phyloP scores from a whole-genome alignment of 2,329 filamentous ascomycete species.

The Mycosphaerella arachidis region DNA sequence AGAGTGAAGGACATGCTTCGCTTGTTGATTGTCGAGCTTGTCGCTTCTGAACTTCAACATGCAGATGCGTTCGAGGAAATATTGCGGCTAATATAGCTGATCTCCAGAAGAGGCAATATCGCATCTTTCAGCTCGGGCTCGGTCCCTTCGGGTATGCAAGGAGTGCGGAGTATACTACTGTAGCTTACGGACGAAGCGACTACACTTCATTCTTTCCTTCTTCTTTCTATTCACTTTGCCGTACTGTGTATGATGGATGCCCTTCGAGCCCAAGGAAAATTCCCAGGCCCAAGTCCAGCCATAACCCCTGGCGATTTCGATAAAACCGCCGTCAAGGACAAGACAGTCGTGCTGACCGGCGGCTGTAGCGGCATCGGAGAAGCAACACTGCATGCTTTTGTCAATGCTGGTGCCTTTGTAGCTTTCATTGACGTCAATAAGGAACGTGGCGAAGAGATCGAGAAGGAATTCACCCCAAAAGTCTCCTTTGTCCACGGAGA shows the following conservation, averaged over 20 bases:
- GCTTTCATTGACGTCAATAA: constrained; percentile 32
- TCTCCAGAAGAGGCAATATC: too few species aligned
- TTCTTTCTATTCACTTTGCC: background rate
- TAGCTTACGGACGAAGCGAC: background rate
- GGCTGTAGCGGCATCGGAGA: constrained; percentile 36
- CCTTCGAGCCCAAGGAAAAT: background rate
- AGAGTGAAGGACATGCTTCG: too few species aligned
- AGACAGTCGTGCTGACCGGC: constrained; percentile 46
- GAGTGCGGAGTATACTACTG: background rate
- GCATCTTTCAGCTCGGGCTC: too few species aligned
- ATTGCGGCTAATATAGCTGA: too few species aligned
- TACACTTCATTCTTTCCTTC: background rate
- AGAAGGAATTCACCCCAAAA: constrained; percentile 25
- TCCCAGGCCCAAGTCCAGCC: background rate
- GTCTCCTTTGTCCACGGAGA: constrained; percentile 28
- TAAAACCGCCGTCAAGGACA: constrained; percentile 36
- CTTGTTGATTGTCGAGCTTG: too few species aligned
- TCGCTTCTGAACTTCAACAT: too few species aligned
- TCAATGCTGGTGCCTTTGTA: constrained; percentile 28
- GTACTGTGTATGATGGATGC: background rate
- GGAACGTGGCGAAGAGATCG: constrained; percentile 24
- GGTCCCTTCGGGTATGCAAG: background rate
- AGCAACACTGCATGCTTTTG: constrained; percentile 19
- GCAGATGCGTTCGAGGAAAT: too few species aligned
- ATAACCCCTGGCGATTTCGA: constrained; percentile 26